Evolutionary conservation across 139 green algal species (phyloP), one percentile per base, ranked within the genome.

Genomic region (Tetradesmus lagerheimii): DNA sequence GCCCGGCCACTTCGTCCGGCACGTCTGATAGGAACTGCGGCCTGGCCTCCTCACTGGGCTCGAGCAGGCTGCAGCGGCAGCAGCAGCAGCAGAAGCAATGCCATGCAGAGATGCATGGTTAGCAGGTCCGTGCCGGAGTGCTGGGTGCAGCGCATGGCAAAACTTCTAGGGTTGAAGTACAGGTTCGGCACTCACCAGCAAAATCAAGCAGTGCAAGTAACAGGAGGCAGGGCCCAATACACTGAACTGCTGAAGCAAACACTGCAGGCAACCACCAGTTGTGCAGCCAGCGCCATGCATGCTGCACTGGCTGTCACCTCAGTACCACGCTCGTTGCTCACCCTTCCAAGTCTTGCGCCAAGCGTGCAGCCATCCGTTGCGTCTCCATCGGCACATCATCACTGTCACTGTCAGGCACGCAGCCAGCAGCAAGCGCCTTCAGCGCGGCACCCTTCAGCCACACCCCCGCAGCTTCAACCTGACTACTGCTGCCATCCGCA

Each of bases 371-470:
- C 37, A 66, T 64, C 6, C 62, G 66, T 1, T 78, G 81, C 0
- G 83, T 89, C 67, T 94, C 90, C 29, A 83, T 25, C 35, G 90
- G 18, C 35, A 91, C 78, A 67, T 91, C 77, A 5, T 62, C 37
- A 20, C 78, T 64, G 14, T 93, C 89, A 34, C 47, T 87, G 77
- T 90, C 81, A 43, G 91, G 91, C 20, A 91, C 89, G 76, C 78
- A 82, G 34, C 62, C 91, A 41, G 38, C 87, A n/a, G 62, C 83
- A 50, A 96, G 77, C 0, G 94, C 95, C 11, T 90, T 91, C 53
- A 97, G 31, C 23, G 93, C 92, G 1, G 86, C 88, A 16, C 74
- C 75, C 87, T 97, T 97, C 39, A 95, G 83, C 83, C 37, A 80
- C 38, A 88, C 64, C 41, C 47, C 83, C 25, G 83, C 64, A 41